These are phyloP conservation scores for Exobasidium cylindrosporum DNA, from an alignment of 1,284 basidiomycete species.

Conservation along the genomic window DNA sequence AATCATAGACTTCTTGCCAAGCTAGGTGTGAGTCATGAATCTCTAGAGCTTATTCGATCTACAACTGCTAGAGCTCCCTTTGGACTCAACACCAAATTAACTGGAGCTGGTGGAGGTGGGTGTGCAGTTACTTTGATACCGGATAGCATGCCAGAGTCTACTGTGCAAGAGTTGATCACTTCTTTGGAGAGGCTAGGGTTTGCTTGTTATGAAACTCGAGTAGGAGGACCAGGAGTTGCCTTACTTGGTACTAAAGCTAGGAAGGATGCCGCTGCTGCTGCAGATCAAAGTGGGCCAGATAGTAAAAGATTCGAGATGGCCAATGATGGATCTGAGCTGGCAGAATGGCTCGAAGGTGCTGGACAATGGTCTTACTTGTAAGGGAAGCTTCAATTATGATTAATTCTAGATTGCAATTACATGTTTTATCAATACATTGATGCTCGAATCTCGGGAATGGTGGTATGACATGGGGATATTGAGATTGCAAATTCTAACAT, in stretches of 20 bases:
- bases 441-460: too few relatives aligned
- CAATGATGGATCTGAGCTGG: background rate
- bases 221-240: slow-evolving; percentile 88
- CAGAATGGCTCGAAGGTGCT: background rate
- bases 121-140: slow-evolving; percentile 94
- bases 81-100: slow-evolving; percentile 86
- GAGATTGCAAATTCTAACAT: too few relatives aligned
- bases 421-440: too few relatives aligned
- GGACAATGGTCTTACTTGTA: background rate
- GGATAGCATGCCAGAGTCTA: slow-evolving; percentile 19
- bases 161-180: slow-evolving; percentile 16
- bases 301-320: background rate
- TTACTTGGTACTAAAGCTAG: slow-evolving; percentile 62
- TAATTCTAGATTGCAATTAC: too few relatives aligned
- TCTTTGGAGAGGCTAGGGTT: slow-evolving; percentile 63
- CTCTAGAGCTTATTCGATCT: slow-evolving; percentile 78
- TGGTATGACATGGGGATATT: too few relatives aligned
- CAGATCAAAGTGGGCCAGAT: slow-evolving; percentile 1
- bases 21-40: slow-evolving; percentile 89
- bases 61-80: slow-evolving; percentile 65
- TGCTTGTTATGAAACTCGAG: slow-evolving; percentile 81
- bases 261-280: background rate
- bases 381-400: too few relatives aligned
- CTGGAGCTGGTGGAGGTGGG: slow-evolving; percentile 97
- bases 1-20: slow-evolving; percentile 83